These are phyloP conservation scores for Epichloe aotearoae DNA, from an alignment of 2,329 filamentous ascomycete genomes.

Conservation along the genomic window DNA sequence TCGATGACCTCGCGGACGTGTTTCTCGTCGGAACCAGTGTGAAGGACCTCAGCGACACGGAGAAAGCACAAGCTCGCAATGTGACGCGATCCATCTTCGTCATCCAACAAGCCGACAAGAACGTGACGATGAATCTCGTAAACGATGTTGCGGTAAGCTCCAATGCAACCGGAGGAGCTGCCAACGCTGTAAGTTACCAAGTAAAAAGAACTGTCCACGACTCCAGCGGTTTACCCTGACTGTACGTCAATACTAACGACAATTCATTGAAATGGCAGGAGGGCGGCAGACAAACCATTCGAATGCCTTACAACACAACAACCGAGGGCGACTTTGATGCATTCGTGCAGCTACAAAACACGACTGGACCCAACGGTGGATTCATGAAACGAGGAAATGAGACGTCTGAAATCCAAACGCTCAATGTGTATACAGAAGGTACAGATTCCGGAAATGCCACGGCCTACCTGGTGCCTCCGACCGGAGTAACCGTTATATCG, in stretches of 20 bases:
- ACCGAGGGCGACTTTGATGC: conserved; percentile 58
- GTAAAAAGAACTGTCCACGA: no score
- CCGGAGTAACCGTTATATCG: conserved; percentile 58
- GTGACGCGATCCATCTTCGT: conserved; percentile 61
- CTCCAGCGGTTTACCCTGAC: no score
- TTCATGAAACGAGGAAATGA: conserved; percentile 49
- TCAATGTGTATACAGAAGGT: conserved; percentile 55
- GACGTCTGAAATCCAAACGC: conserved; percentile 49
- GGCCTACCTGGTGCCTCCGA: conserved; percentile 59
- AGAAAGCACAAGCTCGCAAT: conserved; percentile 59
- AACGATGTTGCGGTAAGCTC: conserved; percentile 33
- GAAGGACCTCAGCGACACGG: conserved; percentile 38
- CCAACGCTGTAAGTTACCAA: conserved; percentile 24
- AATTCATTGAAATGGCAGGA: conserved; percentile 11
- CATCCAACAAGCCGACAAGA: conserved; percentile 54
- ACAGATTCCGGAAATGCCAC: conserved; percentile 58
- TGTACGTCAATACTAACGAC: not conserved
- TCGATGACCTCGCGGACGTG: conserved; percentile 55
- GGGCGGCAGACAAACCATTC: conserved; percentile 49
- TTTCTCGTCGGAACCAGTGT: conserved; percentile 57
- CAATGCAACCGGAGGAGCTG: conserved; percentile 39
- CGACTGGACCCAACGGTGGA: conserved; percentile 33
- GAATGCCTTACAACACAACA: conserved; percentile 53
- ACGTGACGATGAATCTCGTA: conserved; percentile 48
- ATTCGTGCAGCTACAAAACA: conserved; percentile 50